phyloP scores from a whole-genome alignment of 495 filamentous ascomycete genomes.

The Geoglossum glabrum region DNA sequence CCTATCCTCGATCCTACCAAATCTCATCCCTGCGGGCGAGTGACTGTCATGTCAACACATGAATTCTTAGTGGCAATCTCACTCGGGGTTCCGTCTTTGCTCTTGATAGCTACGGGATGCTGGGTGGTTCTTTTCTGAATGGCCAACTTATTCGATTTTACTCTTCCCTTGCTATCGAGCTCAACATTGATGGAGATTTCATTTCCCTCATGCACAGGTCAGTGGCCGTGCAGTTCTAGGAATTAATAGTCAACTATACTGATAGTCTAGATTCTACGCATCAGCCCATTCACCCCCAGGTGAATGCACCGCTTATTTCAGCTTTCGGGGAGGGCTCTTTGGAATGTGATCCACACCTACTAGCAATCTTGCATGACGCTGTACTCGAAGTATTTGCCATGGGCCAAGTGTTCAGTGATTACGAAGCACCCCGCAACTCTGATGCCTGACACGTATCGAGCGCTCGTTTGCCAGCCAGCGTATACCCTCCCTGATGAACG shows the following conservation, averaged over 20 bases:
- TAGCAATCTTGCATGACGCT: constrained; percentile 29
- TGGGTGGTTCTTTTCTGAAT: background rate
- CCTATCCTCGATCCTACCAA: background rate
- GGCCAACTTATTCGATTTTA: background rate
- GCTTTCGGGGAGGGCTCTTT: constrained; percentile 13
- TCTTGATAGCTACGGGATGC: background rate
- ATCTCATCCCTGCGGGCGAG: background rate
- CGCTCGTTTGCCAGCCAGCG: constrained; percentile 38
- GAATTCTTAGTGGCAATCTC: constrained; percentile 18
- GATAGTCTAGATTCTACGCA: background rate
- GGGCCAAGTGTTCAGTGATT: constrained; percentile 11
- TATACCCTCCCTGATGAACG: constrained; percentile 38
- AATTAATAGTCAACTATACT: background rate
- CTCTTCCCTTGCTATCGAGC: background rate
- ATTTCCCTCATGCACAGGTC: background rate
- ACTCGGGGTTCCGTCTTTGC: constrained; percentile 11
- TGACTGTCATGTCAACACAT: constrained; percentile 10
- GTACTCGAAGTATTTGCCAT: constrained; percentile 23
- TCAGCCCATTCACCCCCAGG: constrained; percentile 23
- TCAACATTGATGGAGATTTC: background rate
- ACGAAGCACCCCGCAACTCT: constrained; percentile 20
- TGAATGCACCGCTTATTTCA: constrained; percentile 24
- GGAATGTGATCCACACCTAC: constrained; percentile 21
- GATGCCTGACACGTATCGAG: constrained; percentile 50
- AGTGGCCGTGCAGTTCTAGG: background rate